Evolutionary conservation across 2,329 filamentous ascomycete genomes (phyloP).

Genomic region (Arthrinium puccinioides): DNA sequence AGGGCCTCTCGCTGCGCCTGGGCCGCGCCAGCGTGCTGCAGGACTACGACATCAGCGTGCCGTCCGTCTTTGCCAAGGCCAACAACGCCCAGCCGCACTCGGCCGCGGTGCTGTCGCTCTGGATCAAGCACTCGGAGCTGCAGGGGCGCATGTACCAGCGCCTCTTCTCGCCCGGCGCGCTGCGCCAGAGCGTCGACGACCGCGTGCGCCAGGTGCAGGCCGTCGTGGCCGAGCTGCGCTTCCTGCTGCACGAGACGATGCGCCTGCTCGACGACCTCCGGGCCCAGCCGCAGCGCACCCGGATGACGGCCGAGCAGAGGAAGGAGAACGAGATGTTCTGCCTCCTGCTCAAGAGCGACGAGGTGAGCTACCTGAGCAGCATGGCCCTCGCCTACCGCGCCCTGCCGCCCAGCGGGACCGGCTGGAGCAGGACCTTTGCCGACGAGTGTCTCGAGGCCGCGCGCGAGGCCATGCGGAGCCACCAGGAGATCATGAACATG

Average conservation of each 20-base stretch:
- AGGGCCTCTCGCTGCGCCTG: slow-evolving; percentile 45
- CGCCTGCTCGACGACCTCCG: slow-evolving; percentile 16
- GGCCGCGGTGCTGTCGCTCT: slow-evolving; percentile 34
- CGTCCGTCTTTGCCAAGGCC: slow-evolving; percentile 12
- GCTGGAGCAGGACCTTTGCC: slow-evolving; percentile 23
- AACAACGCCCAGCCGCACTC: no score
- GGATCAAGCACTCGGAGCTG: slow-evolving; percentile 44
- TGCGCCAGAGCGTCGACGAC: slow-evolving; percentile 24
- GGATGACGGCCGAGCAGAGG: slow-evolving; percentile 3
- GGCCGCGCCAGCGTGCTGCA: slow-evolving; percentile 46
- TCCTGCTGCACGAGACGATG: slow-evolving; percentile 20
- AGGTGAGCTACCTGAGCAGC: slow-evolving; percentile 33
- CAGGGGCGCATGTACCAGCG: slow-evolving; percentile 50
- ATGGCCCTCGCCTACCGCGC: slow-evolving; percentile 37
- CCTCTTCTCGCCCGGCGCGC: slow-evolving; percentile 38
- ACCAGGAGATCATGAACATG: slow-evolving; percentile 31
- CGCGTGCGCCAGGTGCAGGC: slow-evolving; percentile 24
- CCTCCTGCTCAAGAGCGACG: slow-evolving; percentile 29
- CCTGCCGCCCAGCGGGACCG: slow-evolving; percentile 21
- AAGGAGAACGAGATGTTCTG: slow-evolving; percentile 23
- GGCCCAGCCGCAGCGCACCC: slow-evolving; percentile 1
- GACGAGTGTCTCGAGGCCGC: slow-evolving; percentile 34
- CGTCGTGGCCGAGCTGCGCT: slow-evolving; percentile 23
- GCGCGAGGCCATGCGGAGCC: slow-evolving; percentile 30
- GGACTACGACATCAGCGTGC: slow-evolving; percentile 47